Evolutionary conservation across 176 grass and related monocot species (phyloP).

Genomic region (Typha latifolia): DNA sequence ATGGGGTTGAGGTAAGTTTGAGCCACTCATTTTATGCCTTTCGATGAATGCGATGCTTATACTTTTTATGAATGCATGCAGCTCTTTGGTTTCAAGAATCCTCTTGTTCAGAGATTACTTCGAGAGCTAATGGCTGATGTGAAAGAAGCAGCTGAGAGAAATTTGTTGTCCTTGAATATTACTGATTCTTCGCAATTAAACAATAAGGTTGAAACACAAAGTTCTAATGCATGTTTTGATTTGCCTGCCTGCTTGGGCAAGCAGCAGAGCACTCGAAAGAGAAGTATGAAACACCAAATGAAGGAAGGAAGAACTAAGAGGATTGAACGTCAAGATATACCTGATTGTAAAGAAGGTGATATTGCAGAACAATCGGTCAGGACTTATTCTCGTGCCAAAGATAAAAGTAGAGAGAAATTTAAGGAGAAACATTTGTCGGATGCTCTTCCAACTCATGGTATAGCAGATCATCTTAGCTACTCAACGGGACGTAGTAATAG

Average conservation of each 20-base stretch:
- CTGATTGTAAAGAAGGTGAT: conserved; percentile 2
- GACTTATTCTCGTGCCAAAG: conserved; percentile 9
- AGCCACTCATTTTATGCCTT: not conserved
- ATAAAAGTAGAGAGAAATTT: not conserved
- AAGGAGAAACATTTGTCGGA: not conserved
- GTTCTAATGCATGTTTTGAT: conserved; percentile 31
- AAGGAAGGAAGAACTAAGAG: conserved; percentile 51
- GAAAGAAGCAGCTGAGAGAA: conserved; percentile 30
- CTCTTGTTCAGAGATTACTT: conserved; percentile 74
- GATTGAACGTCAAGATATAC: conserved; percentile 23
- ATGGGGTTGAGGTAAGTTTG: conserved; percentile 68
- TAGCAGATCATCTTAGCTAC: conserved; percentile 3
- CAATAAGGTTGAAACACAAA: conserved; percentile 23
- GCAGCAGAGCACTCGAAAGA: conserved; percentile 33
- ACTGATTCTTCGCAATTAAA: conserved; percentile 23
- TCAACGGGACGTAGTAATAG: not conserved
- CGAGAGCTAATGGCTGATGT: conserved; percentile 60
- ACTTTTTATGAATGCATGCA: conserved; percentile 30
- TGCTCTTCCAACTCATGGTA: not conserved
- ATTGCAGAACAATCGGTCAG: conserved; percentile 1
- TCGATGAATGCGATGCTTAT: conserved; percentile 1
- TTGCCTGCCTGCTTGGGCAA: conserved; percentile 25
- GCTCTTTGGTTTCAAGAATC: conserved; percentile 90
- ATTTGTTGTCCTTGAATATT: conserved; percentile 15
- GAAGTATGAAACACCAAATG: conserved; percentile 31